phyloP scores from a whole-genome alignment of 345 rosid species.

The Syzygium jambos region DNA sequence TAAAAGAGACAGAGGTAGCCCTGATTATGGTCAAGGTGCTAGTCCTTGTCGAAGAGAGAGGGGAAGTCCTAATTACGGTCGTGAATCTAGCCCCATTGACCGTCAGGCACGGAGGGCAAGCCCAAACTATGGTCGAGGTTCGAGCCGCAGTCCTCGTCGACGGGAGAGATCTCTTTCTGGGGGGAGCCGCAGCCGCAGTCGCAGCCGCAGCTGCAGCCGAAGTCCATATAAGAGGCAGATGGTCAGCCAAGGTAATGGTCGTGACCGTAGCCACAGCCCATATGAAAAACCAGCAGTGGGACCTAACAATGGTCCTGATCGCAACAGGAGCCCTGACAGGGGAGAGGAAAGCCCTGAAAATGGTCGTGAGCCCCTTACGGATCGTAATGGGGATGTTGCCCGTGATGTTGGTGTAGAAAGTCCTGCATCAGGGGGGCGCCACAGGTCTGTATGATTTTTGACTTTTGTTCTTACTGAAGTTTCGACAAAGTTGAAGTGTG shows the following conservation, averaged over 20 bases:
- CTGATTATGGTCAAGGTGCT: constrained; percentile 77
- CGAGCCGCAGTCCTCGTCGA: constrained; percentile 33
- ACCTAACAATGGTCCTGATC: constrained; percentile 25
- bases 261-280: constrained; percentile 25
- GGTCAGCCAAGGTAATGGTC: constrained; percentile 30
- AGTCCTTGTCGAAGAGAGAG: constrained; percentile 61
- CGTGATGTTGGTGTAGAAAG: constrained; percentile 45
- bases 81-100: constrained; percentile 45
- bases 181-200: constrained; percentile 30
- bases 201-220: background rate
- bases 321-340: constrained; percentile 26
- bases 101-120: constrained; percentile 49
- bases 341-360: constrained; percentile 38
- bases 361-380: constrained; percentile 16
- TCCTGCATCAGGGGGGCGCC: constrained; percentile 32
- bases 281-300: constrained; percentile 21
- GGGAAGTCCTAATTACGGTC: constrained; percentile 80
- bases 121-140: constrained; percentile 44
- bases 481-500: too few species aligned
- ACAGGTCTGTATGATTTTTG: constrained; percentile 20
- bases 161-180: constrained; percentile 39
- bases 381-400: background rate
- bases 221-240: constrained; percentile 45
- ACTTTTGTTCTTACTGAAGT: background rate
- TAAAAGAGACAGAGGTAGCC: constrained; percentile 80